Evolutionary conservation across 1,139 yeast genomes (phyloP), one percentile per base, ranked within the genome.

Genomic region (Suhomyces choctaworum): DNA sequence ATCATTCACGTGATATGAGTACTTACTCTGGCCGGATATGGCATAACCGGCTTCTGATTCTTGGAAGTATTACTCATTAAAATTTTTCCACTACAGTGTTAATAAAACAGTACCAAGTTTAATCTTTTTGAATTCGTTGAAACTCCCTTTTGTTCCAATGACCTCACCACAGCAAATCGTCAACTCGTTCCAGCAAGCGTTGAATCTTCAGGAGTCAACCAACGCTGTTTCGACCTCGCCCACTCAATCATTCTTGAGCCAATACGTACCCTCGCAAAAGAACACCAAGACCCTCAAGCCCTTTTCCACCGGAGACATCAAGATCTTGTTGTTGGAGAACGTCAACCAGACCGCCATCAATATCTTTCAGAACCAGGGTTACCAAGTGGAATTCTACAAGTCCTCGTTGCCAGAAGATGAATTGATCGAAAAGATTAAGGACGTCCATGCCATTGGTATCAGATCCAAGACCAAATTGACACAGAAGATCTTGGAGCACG

Each of bases 381-480:
- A 92, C 70, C 97, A 94, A 68, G 96, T 94, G 33, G 98, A 92
- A 61, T 88, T 86, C 66, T 80, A 83, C 73, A 92, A 89, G 70
- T 72, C 92, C 37, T 86, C 97, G 9, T 70, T 92, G 50, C 84
- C 89, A 25, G 97, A 92, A 66, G 96, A 82, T 9, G 97, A 90
- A 65, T 78, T 92, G 61, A 87, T 94, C 56, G 96, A 88, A 68
- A 92, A 89, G 66, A 92, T 92, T 62, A 77, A 78, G 60, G 89
- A 85, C 50, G 96, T 89, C 32, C 97, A 92, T 60, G 98, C 96
- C 44, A 81, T 92, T 59, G 98, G 99, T 66, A 90, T 92, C 57
- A 86, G 99, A 72, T 90, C 97, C 43, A 92, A 94, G 72, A 92
- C 98, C 38, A 85, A 82, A 62, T 74, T 92, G 56, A 87, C 92